A percentile compares a stretch with the other conserved stretches of the same genome.
These are phyloP conservation scores for Candida railenensis DNA, from an alignment of 805 yeast genomes.

Conservation along the genomic window DNA sequence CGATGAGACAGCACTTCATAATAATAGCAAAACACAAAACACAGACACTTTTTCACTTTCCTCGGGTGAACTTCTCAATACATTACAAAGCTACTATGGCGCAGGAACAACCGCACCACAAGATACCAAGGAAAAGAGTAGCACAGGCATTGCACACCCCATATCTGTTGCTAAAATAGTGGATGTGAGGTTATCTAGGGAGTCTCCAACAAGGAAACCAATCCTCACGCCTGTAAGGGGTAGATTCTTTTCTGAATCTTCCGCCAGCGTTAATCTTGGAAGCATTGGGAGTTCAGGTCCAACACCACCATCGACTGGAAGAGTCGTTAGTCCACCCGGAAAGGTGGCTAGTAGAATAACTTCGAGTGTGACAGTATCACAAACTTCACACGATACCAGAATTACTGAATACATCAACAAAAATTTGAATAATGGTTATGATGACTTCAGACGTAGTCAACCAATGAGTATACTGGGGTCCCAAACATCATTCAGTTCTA, in stretches of 20 bases:
- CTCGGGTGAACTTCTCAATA: conserved; percentile 29
- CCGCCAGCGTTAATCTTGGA: not conserved
- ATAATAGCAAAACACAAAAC: conserved; percentile 7
- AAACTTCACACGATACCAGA: not conserved
- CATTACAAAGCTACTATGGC: conserved; percentile 11
- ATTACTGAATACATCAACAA: conserved; percentile 10
- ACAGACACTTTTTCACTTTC: conserved; percentile 20
- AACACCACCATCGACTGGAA: not conserved
- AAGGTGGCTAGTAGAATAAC: not conserved
- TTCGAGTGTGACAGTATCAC: not conserved
- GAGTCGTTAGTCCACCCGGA: not conserved
- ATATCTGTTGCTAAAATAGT: not conserved
- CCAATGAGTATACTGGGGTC: conserved; percentile 8
- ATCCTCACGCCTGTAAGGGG: not conserved
- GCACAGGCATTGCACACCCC: not conserved
- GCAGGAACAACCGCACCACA: not conserved
- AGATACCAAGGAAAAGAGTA: not conserved
- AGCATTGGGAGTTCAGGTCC: not conserved
- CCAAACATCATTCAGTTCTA: not conserved
- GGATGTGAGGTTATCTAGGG: not conserved
- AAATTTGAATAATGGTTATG: conserved; percentile 11
- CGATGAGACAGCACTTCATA: not conserved
- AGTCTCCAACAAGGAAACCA: not conserved
- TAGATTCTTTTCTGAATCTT: not conserved
- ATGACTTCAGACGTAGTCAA: conserved; percentile 13